Conservation (phyloP, 108 stramenopile genomes). For the Nitzschia putrida region DNA sequence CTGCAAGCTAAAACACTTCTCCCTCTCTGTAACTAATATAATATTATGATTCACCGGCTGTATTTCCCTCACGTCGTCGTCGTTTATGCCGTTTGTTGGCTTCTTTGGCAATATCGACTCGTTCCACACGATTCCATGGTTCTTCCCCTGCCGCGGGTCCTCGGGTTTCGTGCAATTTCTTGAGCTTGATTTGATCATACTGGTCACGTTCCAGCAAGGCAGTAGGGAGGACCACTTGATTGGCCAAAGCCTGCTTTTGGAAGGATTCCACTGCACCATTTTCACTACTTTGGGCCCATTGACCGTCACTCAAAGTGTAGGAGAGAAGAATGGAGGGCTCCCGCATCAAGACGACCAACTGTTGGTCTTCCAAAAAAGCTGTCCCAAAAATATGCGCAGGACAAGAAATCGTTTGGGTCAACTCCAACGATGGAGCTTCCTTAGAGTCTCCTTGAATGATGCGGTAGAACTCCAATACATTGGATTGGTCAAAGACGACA, state of each 20-base stretch:
- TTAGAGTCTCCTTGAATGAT: background rate
- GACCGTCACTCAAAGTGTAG: constrained; percentile 24
- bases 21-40: background rate
- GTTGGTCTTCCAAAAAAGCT: constrained; percentile 27
- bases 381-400: constrained; percentile 49
- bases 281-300: constrained; percentile 2
- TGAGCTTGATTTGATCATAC: constrained; percentile 37
- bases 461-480: constrained; percentile 35
- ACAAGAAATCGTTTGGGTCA: constrained; percentile 40
- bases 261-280: constrained; percentile 4
- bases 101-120: constrained; percentile 46
- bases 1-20: constrained; percentile 5
- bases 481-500: constrained; percentile 50
- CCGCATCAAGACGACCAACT: constrained; percentile 47
- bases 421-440: constrained; percentile 1
- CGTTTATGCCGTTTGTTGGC: constrained; percentile 38
- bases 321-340: constrained; percentile 52
- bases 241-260: background rate
- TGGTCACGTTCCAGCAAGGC: constrained; percentile 61
- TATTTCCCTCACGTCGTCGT: constrained; percentile 15
- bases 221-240: constrained; percentile 48
- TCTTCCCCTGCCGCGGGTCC: constrained; percentile 31
- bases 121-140: constrained; percentile 49
- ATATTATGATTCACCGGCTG: background rate
- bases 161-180: constrained; percentile 51